Base-by-base conservation (phyloP, 345 rosid species). In the Sonneratia caseolaris region DNA sequence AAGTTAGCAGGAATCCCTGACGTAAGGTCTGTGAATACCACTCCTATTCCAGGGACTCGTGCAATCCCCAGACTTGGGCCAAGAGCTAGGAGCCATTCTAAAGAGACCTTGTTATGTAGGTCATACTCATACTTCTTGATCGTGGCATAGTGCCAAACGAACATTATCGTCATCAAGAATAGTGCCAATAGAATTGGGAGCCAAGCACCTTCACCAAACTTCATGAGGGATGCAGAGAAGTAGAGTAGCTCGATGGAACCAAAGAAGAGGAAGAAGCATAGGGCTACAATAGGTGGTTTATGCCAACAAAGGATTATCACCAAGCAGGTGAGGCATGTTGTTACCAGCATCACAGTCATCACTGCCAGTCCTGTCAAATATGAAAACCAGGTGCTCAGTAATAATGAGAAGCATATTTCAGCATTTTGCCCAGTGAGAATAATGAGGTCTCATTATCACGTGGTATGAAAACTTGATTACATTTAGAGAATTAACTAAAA, bases 1-100 rank as follows among this genome's bases (percentile, higher is more conserved):
- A 84, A 84, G 74, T 77, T 84, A 10, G 85, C 85, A 6, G 87
- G 87, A 55, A 84, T 78, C 57, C 87, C 87, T 0, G 77, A 66
- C 14, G 72, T 57, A 5, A 76, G 72, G 16, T 76, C 74, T 13
- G 75, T 67, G 71, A 53, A 68, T 32, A 76, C 61, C 15, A 76
- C 14, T 5, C 79, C 79, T 1, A 76, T 76, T 7, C 79, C 79
- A 0, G 72, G 79, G 48, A 76, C 79, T 35, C 79, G 57, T 24
- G 64, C 62, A 3, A 71, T 71, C n/a, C 79, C 79, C 21, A 76
- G 68, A 66, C 68, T 66, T 11, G 79, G 79, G 48, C 75, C 74
- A 43, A 76, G 35, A 22, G 68, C 71, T 24, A 76, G 64, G 71
- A 76, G 79, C 71, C 79, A 71, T 1, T 76, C 69, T n/a, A 76